phyloP scores from a whole-genome alignment of 805 yeast species.

The Candida xyloterini region DNA sequence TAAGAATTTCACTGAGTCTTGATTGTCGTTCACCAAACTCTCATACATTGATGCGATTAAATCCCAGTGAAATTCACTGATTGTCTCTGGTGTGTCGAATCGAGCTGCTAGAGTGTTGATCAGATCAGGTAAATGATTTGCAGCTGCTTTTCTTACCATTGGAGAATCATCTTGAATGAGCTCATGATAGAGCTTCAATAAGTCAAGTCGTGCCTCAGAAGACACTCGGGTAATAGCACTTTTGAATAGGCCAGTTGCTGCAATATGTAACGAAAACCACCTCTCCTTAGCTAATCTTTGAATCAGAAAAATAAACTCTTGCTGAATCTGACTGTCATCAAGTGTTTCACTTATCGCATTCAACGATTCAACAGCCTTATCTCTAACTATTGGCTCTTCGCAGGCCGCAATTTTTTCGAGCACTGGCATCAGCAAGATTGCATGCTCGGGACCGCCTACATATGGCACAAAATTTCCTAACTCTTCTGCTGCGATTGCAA shows the following conservation, averaged over 20 bases:
- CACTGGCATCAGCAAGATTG: slow-evolving; percentile 59
- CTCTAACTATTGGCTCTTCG: slow-evolving; percentile 96
- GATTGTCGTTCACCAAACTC: slow-evolving; percentile 74
- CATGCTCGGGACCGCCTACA: slow-evolving; percentile 77
- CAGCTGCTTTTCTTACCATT: slow-evolving; percentile 96
- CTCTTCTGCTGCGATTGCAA: slow-evolving; percentile 89
- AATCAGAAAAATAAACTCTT: slow-evolving; percentile 71
- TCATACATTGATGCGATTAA: slow-evolving; percentile 79
- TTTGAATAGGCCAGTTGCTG: slow-evolving; percentile 85
- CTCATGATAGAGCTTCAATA: slow-evolving; percentile 65
- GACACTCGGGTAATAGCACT: slow-evolving; percentile 61
- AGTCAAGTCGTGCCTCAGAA: slow-evolving; percentile 51
- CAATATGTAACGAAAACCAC: slow-evolving; percentile 93
- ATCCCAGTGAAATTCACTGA: slow-evolving; percentile 68
- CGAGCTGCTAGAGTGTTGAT: slow-evolving; percentile 50
- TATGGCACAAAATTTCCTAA: slow-evolving; percentile 83
- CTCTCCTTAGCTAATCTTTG: slow-evolving; percentile 78
- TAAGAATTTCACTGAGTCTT: slow-evolving; percentile 91
- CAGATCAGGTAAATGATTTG: slow-evolving; percentile 72
- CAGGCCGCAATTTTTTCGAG: slow-evolving; percentile 83
- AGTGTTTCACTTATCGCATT: slow-evolving; percentile 66
- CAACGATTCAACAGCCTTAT: slow-evolving; percentile 85
- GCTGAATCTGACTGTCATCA: slow-evolving; percentile 58
- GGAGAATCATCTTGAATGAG: slow-evolving; percentile 90
- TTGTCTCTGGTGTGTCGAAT: slow-evolving; percentile 37